Conservation (phyloP, 805 yeast genomes). For the Lipomyces chichibuensis region DNA sequence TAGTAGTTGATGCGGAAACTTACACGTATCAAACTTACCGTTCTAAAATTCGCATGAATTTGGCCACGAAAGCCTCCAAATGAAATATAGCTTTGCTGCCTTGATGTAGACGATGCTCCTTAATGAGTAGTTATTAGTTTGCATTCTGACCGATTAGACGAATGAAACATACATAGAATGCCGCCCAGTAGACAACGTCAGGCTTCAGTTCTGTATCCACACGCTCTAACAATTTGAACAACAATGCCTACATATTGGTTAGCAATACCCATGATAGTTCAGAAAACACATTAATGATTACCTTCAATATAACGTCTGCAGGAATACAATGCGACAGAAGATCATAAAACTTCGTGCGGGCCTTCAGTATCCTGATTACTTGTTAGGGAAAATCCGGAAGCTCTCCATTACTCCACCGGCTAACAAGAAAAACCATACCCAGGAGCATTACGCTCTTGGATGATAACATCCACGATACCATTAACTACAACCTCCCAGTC, state of each 20-base stretch:
- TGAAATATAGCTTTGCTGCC: conserved; percentile 93
- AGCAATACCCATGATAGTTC: neutral
- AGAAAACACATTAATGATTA: neutral
- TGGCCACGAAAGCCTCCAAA: conserved; percentile 90
- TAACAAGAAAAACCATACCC: conserved; percentile 36
- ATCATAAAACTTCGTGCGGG: conserved; percentile 74
- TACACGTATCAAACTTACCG: conserved; percentile 15
- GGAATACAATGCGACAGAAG: conserved; percentile 93
- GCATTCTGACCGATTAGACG: neutral
- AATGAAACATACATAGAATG: conserved; percentile 28
- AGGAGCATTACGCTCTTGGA: conserved; percentile 63
- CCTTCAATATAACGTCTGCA: conserved; percentile 72
- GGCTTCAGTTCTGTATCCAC: conserved; percentile 39
- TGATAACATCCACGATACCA: conserved; percentile 62
- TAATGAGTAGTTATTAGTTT: conserved; percentile 45
- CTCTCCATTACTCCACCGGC: neutral
- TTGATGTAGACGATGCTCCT: conserved; percentile 80
- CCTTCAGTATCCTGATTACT: conserved; percentile 47
- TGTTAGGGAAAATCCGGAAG: neutral
- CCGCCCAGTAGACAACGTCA: conserved; percentile 39
- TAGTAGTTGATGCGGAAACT: neutral
- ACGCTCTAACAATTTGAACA: conserved; percentile 44
- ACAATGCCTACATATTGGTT: conserved; percentile 46
- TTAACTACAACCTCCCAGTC: conserved; percentile 90
- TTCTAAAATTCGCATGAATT: conserved; percentile 77